Conservation (phyloP, 306 rosid species). For the Glycine tomentella region DNA sequence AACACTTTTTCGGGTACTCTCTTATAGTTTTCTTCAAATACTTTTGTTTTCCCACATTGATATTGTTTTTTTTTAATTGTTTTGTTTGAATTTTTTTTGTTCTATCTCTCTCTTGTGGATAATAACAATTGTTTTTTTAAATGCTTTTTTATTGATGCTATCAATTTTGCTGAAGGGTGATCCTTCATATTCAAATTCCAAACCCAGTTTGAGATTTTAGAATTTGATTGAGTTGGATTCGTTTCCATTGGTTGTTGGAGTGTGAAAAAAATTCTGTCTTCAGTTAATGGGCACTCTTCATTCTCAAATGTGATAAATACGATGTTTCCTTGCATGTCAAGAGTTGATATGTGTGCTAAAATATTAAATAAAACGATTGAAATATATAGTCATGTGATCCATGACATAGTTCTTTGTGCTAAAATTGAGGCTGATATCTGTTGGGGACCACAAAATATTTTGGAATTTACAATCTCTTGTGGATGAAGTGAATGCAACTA, state of each 20-base stretch:
- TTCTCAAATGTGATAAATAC: not conserved
- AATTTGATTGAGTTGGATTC: not conserved
- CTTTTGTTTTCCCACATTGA: not conserved
- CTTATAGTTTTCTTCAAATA: not conserved
- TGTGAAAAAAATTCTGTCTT: not conserved
- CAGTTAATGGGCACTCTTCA: not conserved
- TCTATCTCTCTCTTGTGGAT: not conserved
- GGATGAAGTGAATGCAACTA: constrained; percentile 42
- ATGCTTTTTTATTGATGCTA: not conserved
- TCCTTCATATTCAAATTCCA: not conserved
- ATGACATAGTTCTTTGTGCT: constrained; percentile 36
- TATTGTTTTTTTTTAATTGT: not conserved
- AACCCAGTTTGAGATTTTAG: not conserved
- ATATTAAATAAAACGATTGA: not conserved
- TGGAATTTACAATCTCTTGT: constrained; percentile 35
- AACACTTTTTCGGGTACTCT: constrained; percentile 19
- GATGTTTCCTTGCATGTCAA: constrained; percentile 37
- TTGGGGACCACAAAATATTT: constrained; percentile 55
- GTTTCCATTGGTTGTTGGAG: constrained; percentile 20
- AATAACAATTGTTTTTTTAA: not conserved
- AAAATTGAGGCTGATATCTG: constrained; percentile 40
- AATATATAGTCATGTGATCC: not conserved
- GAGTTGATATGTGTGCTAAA: not conserved
- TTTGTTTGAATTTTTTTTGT: constrained; percentile 11
- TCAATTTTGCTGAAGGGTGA: constrained; percentile 15